These are phyloP conservation scores for Fomitopsis palustris DNA, from an alignment of 1,284 basidiomycete genomes.

Conservation along the genomic window DNA sequence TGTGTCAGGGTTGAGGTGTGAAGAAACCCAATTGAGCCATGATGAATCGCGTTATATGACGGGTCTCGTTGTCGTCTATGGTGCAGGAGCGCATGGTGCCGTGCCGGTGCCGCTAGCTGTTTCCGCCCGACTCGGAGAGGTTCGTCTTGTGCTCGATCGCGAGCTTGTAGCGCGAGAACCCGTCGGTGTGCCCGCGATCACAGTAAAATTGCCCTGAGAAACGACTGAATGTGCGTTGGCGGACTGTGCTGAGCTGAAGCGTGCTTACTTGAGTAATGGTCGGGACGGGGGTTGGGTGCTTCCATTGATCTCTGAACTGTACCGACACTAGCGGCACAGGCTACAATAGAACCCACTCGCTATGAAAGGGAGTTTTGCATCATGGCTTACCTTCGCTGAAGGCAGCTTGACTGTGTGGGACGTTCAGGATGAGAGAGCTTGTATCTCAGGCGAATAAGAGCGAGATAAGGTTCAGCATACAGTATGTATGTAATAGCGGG, in stretches of 20 bases:
- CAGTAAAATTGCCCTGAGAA: background rate
- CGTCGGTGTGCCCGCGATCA: background rate
- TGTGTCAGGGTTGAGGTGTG: too few species aligned
- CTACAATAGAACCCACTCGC: too few species aligned
- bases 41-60: too few species aligned
- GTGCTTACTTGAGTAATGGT: background rate
- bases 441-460: too few species aligned
- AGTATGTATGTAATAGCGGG: too few species aligned
- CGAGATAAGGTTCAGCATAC: too few species aligned
- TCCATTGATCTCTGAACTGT: background rate
- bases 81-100: conserved; percentile 11
- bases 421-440: too few species aligned
- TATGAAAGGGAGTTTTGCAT: too few species aligned
- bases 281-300: background rate
- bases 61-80: conserved; percentile 10
- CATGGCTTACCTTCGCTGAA: too few species aligned
- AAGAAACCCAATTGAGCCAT: too few species aligned
- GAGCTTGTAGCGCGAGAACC: background rate
- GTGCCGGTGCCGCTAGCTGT: conserved; percentile 11
- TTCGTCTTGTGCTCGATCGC: conserved; percentile 6
- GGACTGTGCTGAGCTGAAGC: background rate
- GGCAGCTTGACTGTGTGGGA: too few species aligned
- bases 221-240: background rate
- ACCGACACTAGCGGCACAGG: background rate
- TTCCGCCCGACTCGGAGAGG: conserved; percentile 4